A percentile compares a stretch with the other conserved stretches of the same genome.
These are phyloP conservation scores for Termitomyces sp. DNA, from an alignment of 768 basidiomycete genomes.

Conservation along the genomic window DNA sequence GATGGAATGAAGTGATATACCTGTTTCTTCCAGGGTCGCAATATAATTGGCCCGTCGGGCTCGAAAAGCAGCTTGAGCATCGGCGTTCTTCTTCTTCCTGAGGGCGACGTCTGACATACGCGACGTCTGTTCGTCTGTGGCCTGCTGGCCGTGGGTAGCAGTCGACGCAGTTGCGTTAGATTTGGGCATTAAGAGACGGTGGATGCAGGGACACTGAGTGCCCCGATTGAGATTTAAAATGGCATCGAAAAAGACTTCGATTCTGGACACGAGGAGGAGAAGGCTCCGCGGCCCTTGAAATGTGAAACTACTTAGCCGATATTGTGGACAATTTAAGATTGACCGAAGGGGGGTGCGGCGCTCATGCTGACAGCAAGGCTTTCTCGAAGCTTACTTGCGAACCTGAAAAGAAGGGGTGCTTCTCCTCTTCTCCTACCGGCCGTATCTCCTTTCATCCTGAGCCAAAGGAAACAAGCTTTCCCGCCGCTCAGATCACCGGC, in stretches of 20 bases:
- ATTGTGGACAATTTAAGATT: constrained; percentile 48
- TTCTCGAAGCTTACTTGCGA: constrained; percentile 37
- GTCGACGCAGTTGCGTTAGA: constrained; percentile 27
- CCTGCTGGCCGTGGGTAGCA: constrained; percentile 26
- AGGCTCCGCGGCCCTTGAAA: constrained; percentile 49
- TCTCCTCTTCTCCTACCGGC: constrained; percentile 13
- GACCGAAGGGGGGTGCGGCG: constrained; percentile 40
- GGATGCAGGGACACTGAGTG: constrained; percentile 16
- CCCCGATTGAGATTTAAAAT: constrained; percentile 44
- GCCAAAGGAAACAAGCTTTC: constrained; percentile 22
- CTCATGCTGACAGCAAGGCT: constrained; percentile 35
- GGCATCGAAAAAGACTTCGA: constrained; percentile 58
- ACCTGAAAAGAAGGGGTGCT: constrained; percentile 4
- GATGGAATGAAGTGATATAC: constrained; percentile 21
- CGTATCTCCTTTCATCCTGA: constrained; percentile 32
- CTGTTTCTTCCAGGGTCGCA: constrained; percentile 81
- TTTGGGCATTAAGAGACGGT: constrained; percentile 35
- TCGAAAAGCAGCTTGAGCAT: constrained; percentile 83
- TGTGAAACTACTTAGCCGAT: constrained; percentile 37
- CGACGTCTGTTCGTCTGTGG: constrained; percentile 27
- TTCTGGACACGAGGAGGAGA: constrained; percentile 60
- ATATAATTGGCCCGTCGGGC: constrained; percentile 83
- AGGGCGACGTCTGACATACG: constrained; percentile 63
- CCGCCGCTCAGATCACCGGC: constrained; percentile 22
- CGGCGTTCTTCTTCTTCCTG: constrained; percentile 85